These are phyloP conservation scores for Corchorus olitorius DNA, from an alignment of 345 rosid genomes.

Conservation along the genomic window DNA sequence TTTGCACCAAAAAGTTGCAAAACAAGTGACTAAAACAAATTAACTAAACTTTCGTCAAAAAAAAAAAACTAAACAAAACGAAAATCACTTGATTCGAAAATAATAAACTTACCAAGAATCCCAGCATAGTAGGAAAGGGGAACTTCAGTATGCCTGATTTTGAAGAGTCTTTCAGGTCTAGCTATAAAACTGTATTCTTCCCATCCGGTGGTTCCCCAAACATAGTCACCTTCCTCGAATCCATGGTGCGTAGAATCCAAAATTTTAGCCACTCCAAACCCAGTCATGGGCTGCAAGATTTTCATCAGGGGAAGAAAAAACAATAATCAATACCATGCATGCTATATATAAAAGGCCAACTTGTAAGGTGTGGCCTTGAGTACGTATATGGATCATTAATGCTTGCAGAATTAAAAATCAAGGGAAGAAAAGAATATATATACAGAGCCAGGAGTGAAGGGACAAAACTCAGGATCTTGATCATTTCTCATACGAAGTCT, in stretches of 20 bases:
- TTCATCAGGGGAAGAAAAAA: neutral
- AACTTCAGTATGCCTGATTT: constrained; percentile 46
- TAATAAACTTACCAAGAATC: constrained; percentile 44
- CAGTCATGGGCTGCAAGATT: constrained; percentile 44
- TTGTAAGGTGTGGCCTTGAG: too few species aligned
- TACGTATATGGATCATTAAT: too few species aligned
- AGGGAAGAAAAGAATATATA: neutral
- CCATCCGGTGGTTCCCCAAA: constrained; percentile 63
- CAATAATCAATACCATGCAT: neutral
- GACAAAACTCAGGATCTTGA: constrained; percentile 14
- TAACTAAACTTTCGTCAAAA: too few species aligned
- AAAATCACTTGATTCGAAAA: neutral
- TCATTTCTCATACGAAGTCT: constrained; percentile 36
- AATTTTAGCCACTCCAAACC: constrained; percentile 54
- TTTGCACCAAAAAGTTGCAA: too few species aligned
- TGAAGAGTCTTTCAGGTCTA: constrained; percentile 36
- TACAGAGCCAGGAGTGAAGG: constrained; percentile 30
- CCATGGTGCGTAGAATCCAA: constrained; percentile 48
- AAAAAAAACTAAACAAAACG: too few species aligned
- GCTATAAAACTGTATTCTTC: constrained; percentile 55
- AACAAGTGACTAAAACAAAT: too few species aligned
- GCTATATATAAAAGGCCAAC: neutral
- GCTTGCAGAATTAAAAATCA: too few species aligned
- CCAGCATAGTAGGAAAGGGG: constrained; percentile 67
- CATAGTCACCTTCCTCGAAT: constrained; percentile 50